A percentile compares a stretch with the other conserved stretches of the same genome.
Evolutionary conservation across 176 grass and related monocot genomes (phyloP).

Genomic region (Aegilops longissima): DNA sequence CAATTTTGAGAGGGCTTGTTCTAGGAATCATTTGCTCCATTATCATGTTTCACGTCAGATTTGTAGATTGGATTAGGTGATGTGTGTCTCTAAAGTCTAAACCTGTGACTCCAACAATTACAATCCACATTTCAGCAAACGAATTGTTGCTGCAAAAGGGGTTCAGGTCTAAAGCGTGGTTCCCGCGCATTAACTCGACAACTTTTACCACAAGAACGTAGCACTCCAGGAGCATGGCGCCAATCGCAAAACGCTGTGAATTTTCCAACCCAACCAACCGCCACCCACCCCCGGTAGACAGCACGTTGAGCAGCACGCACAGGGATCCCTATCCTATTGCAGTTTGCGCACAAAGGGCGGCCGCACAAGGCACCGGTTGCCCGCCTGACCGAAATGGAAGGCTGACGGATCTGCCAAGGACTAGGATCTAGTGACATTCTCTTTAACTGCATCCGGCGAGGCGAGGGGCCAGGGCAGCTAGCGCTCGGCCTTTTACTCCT

Average conservation of each 20-base stretch:
- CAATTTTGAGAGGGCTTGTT: neutral
- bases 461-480: neutral
- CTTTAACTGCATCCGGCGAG: conserved; percentile 1
- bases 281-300: neutral
- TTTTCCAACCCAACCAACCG: conserved; percentile 27
- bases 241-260: conserved; percentile 21
- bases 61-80: too few relatives aligned
- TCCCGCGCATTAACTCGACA: neutral
- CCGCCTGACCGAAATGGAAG: conserved; percentile 27
- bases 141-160: neutral
- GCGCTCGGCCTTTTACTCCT: conserved; percentile 16
- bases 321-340: neutral
- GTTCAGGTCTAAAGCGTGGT: neutral
- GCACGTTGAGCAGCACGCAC: neutral
- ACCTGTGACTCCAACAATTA: too few relatives aligned
- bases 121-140: neutral
- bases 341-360: conserved; percentile 15
- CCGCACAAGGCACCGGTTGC: conserved; percentile 28
- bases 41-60: neutral
- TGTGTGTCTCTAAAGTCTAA: too few relatives aligned
- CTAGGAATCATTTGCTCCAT: neutral
- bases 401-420: conserved; percentile 43
- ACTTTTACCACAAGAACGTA: conserved; percentile 36
- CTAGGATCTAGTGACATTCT: conserved; percentile 46
- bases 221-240: conserved; percentile 3